Conservation (phyloP, 2,329 filamentous ascomycete species). For the Alternaria gansuensis region DNA sequence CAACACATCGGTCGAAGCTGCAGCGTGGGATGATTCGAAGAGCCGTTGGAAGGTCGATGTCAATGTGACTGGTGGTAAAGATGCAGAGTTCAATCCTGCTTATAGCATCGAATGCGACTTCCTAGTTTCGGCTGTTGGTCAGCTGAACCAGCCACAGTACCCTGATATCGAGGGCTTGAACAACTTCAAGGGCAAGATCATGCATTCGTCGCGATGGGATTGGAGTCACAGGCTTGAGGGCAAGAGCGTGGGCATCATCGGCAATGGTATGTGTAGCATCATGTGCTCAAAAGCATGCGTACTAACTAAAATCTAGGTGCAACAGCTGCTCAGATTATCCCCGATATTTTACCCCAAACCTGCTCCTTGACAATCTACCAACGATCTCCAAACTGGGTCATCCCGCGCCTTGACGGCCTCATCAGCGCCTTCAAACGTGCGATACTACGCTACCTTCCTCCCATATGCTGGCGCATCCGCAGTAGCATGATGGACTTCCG, state of each 20-base stretch:
- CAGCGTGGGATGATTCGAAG: constrained; percentile 63
- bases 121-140: constrained; percentile 66
- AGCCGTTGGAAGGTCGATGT: constrained; percentile 63
- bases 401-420: constrained; percentile 61
- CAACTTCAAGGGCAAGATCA: constrained; percentile 62
- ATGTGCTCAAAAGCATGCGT: not conserved
- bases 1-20: constrained; percentile 63
- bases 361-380: constrained; percentile 65
- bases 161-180: constrained; percentile 61
- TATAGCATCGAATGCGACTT: constrained; percentile 66
- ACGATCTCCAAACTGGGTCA: constrained; percentile 67
- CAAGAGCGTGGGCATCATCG: constrained; percentile 67
- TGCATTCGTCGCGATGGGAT: constrained; percentile 68
- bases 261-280: constrained; percentile 59
- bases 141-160: constrained; percentile 64
- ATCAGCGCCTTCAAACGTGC: constrained; percentile 56
- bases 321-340: constrained; percentile 67
- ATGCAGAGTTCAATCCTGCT: constrained; percentile 61
- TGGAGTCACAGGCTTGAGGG: constrained; percentile 64
- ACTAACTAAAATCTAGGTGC: constrained; percentile 53
- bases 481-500: constrained; percentile 64
- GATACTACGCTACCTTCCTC: constrained; percentile 62
- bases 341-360: constrained; percentile 63
- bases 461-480: constrained; percentile 61
- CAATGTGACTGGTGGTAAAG: constrained; percentile 61